Evolutionary conservation across 306 rosid genomes (phyloP).

Genomic region (Pyrus pyrifolia): DNA sequence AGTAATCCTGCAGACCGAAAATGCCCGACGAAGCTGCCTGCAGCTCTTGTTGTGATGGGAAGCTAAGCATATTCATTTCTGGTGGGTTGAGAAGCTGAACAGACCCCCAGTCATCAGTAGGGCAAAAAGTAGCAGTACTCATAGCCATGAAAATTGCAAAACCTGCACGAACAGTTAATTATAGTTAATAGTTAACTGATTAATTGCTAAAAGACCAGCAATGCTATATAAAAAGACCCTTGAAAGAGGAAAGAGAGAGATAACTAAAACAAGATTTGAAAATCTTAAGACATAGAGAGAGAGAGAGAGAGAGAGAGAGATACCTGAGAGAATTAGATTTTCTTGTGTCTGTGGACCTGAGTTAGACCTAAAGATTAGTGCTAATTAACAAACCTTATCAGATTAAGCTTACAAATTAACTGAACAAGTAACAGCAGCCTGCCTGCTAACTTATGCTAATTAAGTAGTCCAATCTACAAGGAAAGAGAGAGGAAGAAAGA

Average conservation of each 20-base stretch:
- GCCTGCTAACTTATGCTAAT: not conserved
- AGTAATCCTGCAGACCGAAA: not conserved
- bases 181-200: not conserved
- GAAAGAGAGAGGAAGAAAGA: not conserved
- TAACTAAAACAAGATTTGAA: not conserved
- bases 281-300: not conserved
- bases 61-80: not conserved
- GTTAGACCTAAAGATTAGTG: slow-evolving; percentile 7
- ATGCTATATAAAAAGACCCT: not conserved
- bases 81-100: slow-evolving; percentile 8
- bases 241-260: not conserved
- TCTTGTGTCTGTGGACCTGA: slow-evolving; percentile 16
- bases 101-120: slow-evolving; percentile 6
- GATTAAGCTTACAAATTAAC: not conserved
- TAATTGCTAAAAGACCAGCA: not conserved
- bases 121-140: slow-evolving; percentile 8
- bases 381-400: not conserved
- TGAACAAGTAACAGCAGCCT: not conserved
- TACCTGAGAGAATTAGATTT: not conserved
- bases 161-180: not conserved
- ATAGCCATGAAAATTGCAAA: slow-evolving; percentile 18
- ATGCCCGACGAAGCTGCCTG: not conserved
- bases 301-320: slow-evolving; percentile 1
- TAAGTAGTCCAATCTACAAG: not conserved
- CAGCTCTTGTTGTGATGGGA: slow-evolving; percentile 7